phyloP scores from a whole-genome alignment of 257 asterid genomes.

The Mentha longifolia region DNA sequence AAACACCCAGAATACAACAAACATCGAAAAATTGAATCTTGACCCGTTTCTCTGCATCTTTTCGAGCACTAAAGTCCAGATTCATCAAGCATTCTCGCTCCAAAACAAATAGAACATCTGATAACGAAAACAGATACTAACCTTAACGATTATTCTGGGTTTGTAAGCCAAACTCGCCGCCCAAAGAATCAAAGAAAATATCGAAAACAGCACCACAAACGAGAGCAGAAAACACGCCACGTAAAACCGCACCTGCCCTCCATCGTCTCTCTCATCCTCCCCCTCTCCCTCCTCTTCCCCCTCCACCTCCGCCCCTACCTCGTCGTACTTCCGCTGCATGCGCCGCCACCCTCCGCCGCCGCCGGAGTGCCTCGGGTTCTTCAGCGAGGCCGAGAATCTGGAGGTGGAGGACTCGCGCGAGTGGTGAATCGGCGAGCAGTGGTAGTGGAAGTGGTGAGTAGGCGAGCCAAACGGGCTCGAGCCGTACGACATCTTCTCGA shows the following conservation, averaged over 20 bases:
- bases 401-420: slow-evolving; percentile 93
- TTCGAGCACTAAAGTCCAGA: not conserved
- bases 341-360: slow-evolving; percentile 81
- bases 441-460: slow-evolving; percentile 73
- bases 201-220: slow-evolving; percentile 59
- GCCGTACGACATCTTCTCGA: slow-evolving; percentile 79
- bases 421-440: slow-evolving; percentile 94
- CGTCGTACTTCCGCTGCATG: slow-evolving; percentile 46
- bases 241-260: slow-evolving; percentile 54
- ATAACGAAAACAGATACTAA: slow-evolving; percentile 19
- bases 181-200: slow-evolving; percentile 80
- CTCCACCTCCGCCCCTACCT: slow-evolving; percentile 43
- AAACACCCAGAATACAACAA: not conserved
- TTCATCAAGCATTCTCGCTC: slow-evolving; percentile 11
- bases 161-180: slow-evolving; percentile 64
- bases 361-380: slow-evolving; percentile 41
- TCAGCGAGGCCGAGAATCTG: slow-evolving; percentile 72
- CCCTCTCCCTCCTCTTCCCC: slow-evolving; percentile 46
- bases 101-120: not conserved
- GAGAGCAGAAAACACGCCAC: slow-evolving; percentile 61
- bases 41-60: not conserved
- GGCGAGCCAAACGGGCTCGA: slow-evolving; percentile 93
- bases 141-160: slow-evolving; percentile 76
- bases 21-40: slow-evolving; percentile 12
- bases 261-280: slow-evolving; percentile 28